Conservation (phyloP, 129 eudicot genomes). For the Arctium minus region DNA sequence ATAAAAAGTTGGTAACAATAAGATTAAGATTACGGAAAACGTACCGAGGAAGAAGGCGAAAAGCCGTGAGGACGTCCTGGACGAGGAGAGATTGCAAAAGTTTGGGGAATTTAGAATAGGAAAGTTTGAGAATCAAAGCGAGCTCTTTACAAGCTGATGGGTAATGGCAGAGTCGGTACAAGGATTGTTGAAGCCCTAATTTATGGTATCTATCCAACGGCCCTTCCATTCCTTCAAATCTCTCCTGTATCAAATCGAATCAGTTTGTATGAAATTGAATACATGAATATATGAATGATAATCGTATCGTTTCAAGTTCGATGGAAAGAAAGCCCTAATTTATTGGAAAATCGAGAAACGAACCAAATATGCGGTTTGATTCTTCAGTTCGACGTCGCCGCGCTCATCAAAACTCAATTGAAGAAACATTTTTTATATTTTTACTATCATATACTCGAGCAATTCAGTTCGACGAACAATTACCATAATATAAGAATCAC, state of each 20-base stretch:
- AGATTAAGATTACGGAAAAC: constrained; percentile 2
- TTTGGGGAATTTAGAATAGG: constrained; percentile 58
- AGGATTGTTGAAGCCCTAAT: constrained; percentile 43
- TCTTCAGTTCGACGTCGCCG: too few relatives aligned
- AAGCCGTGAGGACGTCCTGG: constrained; percentile 63
- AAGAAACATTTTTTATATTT: too few relatives aligned
- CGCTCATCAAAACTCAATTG: too few relatives aligned
- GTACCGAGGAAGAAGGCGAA: constrained; percentile 69
- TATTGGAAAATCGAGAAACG: neutral
- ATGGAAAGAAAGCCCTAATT: too few relatives aligned
- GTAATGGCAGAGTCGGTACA: constrained; percentile 32
- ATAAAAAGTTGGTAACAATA: neutral
- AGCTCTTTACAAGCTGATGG: constrained; percentile 65
- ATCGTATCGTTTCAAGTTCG: neutral
- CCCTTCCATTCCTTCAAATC: constrained; percentile 25
- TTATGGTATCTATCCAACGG: constrained; percentile 43
- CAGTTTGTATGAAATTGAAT: neutral
- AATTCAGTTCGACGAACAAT: too few relatives aligned
- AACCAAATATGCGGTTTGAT: neutral
- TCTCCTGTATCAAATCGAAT: neutral
- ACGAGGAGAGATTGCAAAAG: constrained; percentile 52
- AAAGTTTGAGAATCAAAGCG: constrained; percentile 41
- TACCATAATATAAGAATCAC: too few relatives aligned
- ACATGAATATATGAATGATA: neutral
- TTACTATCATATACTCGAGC: too few relatives aligned